Evolutionary conservation across 2,329 filamentous ascomycete species (phyloP).

Genomic region (Helotiales sp.): DNA sequence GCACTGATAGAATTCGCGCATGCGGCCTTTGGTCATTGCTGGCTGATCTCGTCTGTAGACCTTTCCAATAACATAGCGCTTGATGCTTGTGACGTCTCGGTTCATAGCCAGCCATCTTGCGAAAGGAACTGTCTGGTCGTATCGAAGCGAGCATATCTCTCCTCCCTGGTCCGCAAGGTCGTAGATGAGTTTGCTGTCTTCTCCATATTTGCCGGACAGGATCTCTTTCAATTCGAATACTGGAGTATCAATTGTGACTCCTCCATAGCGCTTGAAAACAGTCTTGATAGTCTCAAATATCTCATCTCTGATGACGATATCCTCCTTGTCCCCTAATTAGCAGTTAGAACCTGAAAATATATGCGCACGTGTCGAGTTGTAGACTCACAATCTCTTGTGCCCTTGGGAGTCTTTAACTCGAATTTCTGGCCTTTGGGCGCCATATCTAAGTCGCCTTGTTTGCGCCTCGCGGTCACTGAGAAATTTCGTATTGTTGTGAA

Average conservation of each 20-base stretch:
- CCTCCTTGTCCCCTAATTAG: conserved; percentile 63
- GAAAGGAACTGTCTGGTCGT: conserved; percentile 87
- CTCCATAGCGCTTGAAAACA: conserved; percentile 83
- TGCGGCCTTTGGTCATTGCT: conserved; percentile 85
- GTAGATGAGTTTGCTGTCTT: conserved; percentile 91
- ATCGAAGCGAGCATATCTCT: conserved; percentile 80
- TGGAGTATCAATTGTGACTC: conserved; percentile 74
- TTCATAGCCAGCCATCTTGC: conserved; percentile 95
- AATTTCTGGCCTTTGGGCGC: conserved; percentile 50
- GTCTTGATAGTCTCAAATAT: conserved; percentile 75
- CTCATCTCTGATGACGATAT: conserved; percentile 78
- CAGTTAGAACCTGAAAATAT: conserved; percentile 16
- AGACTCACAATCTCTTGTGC: conserved; percentile 75
- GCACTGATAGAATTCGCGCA: conserved; percentile 97
- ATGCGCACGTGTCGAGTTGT: neutral
- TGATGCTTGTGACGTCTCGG: conserved; percentile 73
- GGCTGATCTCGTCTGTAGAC: conserved; percentile 82
- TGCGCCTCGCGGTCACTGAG: conserved; percentile 20
- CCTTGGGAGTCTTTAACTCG: conserved; percentile 86
- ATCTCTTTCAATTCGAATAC: conserved; percentile 89
- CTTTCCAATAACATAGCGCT: conserved; percentile 94
- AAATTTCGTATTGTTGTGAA: conserved; percentile 23
- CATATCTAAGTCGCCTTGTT: conserved; percentile 29
- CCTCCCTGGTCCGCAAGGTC: conserved; percentile 86
- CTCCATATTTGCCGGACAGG: conserved; percentile 85